phyloP scores from a whole-genome alignment of 495 filamentous ascomycete species.

The Pyronema omphalodes region DNA sequence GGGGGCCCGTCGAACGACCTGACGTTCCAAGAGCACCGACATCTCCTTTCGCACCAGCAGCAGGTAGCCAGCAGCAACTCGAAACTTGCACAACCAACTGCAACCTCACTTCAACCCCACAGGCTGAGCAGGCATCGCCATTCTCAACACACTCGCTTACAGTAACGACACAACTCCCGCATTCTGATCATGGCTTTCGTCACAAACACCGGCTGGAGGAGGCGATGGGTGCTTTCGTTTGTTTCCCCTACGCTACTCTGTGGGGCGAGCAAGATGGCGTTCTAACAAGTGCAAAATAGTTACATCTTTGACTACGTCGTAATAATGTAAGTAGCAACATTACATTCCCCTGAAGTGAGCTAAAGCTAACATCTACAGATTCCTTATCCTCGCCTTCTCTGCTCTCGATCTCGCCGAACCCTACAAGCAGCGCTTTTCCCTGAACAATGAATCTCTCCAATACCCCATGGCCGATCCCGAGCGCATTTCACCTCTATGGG shows the following conservation, averaged over 20 bases:
- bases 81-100: not conserved
- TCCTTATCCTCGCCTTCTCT: constrained; percentile 36
- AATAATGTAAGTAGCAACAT: constrained; percentile 34
- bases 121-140: not conserved
- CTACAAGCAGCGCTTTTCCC: constrained; percentile 42
- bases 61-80: not conserved
- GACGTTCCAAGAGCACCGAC: not conserved
- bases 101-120: not conserved
- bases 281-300: constrained; percentile 22
- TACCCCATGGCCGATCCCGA: constrained; percentile 62
- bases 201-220: not conserved
- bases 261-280: not conserved
- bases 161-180: not conserved
- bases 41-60: not conserved
- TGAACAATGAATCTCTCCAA: constrained; percentile 40
- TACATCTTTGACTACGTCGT: constrained; percentile 54
- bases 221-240: constrained; percentile 6
- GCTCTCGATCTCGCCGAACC: constrained; percentile 37
- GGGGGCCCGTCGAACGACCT: too few species aligned
- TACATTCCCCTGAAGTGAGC: constrained; percentile 9
- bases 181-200: not conserved
- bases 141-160: not conserved
- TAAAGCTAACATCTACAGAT: constrained; percentile 28
- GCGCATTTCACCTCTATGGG: constrained; percentile 43
- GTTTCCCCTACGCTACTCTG: not conserved